Evolutionary conservation across 495 filamentous ascomycete genomes (phyloP).

Genomic region (Aspergillus indologenus): DNA sequence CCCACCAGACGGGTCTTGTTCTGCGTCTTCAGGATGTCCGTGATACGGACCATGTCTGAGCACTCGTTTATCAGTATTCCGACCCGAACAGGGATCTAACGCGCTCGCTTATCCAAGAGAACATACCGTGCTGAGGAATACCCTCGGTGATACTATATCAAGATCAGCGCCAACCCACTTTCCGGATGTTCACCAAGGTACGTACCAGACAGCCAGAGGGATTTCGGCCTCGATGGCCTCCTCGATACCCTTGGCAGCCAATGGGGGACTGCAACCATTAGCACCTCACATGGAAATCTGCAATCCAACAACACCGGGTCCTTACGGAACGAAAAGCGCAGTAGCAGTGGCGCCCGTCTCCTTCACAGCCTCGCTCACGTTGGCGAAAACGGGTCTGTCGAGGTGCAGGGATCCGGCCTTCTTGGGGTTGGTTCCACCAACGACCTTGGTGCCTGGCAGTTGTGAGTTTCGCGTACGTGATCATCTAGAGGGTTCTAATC

Average conservation of each 20-base stretch:
- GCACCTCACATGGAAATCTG: background rate
- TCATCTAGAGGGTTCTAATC: conserved; percentile 4
- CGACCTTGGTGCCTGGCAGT: conserved; percentile 82
- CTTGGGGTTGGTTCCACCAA: conserved; percentile 98
- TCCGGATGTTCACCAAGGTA: conserved; percentile 15
- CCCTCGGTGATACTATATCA: conserved; percentile 83
- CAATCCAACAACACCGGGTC: background rate
- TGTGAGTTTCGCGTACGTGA: conserved; percentile 32
- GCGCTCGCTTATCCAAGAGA: background rate
- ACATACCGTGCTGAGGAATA: conserved; percentile 90
- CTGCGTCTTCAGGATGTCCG: conserved; percentile 96
- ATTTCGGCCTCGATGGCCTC: conserved; percentile 93
- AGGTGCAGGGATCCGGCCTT: conserved; percentile 91
- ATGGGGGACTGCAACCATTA: conserved; percentile 60
- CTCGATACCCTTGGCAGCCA: conserved; percentile 93
- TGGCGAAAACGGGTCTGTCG: conserved; percentile 88
- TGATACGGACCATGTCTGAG: conserved; percentile 97
- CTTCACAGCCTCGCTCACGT: conserved; percentile 84
- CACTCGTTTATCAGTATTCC: conserved; percentile 23
- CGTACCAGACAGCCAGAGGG: conserved; percentile 82
- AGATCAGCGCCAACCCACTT: background rate
- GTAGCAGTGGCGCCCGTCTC: conserved; percentile 86
- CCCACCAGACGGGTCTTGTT: conserved; percentile 94
- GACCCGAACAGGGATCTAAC: conserved; percentile 6
- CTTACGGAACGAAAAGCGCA: conserved; percentile 96